phyloP scores from a whole-genome alignment of 2,329 filamentous ascomycete species.

The Leptographium wingfieldii region DNA sequence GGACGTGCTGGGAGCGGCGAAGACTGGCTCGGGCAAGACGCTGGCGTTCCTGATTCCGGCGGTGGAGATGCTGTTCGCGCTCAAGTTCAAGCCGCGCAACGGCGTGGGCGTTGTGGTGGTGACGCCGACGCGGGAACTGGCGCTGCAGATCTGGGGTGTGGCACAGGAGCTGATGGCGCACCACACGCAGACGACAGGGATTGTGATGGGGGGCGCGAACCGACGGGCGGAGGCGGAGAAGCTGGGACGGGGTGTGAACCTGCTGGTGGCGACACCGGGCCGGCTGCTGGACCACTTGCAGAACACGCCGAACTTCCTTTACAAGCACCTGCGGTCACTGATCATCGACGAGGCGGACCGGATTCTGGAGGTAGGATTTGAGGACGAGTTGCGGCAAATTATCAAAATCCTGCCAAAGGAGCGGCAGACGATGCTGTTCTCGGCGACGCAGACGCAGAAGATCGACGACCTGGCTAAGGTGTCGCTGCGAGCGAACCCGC shows the following conservation, averaged over 20 bases:
- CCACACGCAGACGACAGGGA: slow-evolving; percentile 67
- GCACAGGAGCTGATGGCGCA: slow-evolving; percentile 84
- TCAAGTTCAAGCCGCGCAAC: slow-evolving; percentile 91
- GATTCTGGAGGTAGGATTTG: slow-evolving; percentile 94
- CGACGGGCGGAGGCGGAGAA: slow-evolving; percentile 85
- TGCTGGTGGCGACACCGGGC: slow-evolving; percentile 87
- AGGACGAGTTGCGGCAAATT: slow-evolving; percentile 95
- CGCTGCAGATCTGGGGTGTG: slow-evolving; percentile 91
- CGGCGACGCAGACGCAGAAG: slow-evolving; percentile 95
- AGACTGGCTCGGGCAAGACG: slow-evolving; percentile 86
- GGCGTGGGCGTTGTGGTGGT: slow-evolving; percentile 87
- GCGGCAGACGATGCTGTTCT: slow-evolving; percentile 96
- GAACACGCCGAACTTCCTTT: slow-evolving; percentile 78
- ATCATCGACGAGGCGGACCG: slow-evolving; percentile 96
- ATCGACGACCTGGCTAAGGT: slow-evolving; percentile 94
- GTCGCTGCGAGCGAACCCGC: slow-evolving; percentile 75
- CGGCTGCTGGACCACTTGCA: slow-evolving; percentile 87
- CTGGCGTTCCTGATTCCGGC: slow-evolving; percentile 89
- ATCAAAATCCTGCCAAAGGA: slow-evolving; percentile 85
- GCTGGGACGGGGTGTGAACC: slow-evolving; percentile 83
- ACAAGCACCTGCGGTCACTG: slow-evolving; percentile 84
- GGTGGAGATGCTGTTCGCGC: slow-evolving; percentile 78
- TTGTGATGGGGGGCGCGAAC: slow-evolving; percentile 88
- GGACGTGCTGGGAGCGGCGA: slow-evolving; percentile 89
- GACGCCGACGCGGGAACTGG: slow-evolving; percentile 84